Percentiles rank a stretch among this genome's conserved stretches.
Conservation (phyloP, 108 stramenopile species). For the Fragilaria crotonensis region DNA sequence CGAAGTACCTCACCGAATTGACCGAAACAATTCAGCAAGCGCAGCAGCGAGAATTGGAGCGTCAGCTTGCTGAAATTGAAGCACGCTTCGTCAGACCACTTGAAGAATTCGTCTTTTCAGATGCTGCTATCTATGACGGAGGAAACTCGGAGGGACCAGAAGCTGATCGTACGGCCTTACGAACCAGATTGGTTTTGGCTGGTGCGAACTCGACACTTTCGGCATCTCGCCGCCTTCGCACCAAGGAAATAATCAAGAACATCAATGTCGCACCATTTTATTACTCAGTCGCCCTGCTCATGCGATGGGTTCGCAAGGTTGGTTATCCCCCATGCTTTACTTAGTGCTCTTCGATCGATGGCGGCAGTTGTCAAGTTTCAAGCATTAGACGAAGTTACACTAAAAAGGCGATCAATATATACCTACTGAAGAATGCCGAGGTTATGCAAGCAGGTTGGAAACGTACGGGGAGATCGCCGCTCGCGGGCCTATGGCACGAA, state of each 20-base stretch:
- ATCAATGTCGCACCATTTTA: constrained; percentile 82
- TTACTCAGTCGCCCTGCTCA: constrained; percentile 65
- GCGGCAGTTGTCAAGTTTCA: constrained; percentile 44
- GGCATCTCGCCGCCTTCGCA: constrained; percentile 31
- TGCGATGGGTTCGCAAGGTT: constrained; percentile 66
- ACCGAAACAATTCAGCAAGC: constrained; percentile 32
- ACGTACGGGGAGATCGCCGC: constrained; percentile 78
- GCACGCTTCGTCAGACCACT: constrained; percentile 34
- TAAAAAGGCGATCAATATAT: constrained; percentile 17
- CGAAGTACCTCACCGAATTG: constrained; percentile 27
- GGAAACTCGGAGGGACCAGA: constrained; percentile 4
- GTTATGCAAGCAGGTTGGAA: constrained; percentile 81
- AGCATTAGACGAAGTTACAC: constrained; percentile 2
- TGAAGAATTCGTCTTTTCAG: constrained; percentile 55
- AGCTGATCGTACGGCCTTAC: constrained; percentile 9
- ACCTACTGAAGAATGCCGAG: constrained; percentile 62
- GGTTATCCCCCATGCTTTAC: constrained; percentile 30
- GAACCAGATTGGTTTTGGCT: constrained; percentile 15
- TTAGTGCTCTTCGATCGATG: constrained; percentile 33
- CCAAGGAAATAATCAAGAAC: constrained; percentile 62
- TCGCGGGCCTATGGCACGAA: constrained; percentile 52
- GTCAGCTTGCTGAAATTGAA: constrained; percentile 48
- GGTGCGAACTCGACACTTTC: constrained; percentile 48
- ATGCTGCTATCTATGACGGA: constrained; percentile 39
- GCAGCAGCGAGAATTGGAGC: constrained; percentile 42